Evolutionary conservation across 768 basidiomycete species (phyloP), one percentile per base, ranked within the genome.

Genomic region (Tubosaeta sp.): DNA sequence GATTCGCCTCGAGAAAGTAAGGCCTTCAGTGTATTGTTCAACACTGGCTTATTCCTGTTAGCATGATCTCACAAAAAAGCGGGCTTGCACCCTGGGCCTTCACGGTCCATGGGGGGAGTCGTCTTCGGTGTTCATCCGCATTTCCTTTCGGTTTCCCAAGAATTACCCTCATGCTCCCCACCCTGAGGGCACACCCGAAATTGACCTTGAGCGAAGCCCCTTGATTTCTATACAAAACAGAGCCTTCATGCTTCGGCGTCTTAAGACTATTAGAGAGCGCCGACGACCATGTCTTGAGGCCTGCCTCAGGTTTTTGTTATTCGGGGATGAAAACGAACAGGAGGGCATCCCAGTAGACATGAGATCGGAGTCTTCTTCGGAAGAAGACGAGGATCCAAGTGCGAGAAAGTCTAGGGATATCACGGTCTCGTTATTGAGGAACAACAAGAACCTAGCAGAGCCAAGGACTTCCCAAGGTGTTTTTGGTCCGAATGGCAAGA

Each of bases 91-190:
- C 2, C 75, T 96, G 42, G 89, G 91, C 4, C 72, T 97, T 38
- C 83, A 90, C 55, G 90, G 90, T 2, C 93, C 92, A 3, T 94
- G 93, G 93, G 91, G 89, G n/a, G 87, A 86, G 49, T 81, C 78
- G 0, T 86, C 84, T 11, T 86, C 84, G 18, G 87, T 87, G 7
- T 94, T 91, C 70, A 83, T 94, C 51, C 84, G 94, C 1, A 80
- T 95, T 24, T 86, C 89, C 1, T 94, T 96, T 71, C 84, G 81
- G 2, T 97, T 97, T 61, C 94, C 95, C 1, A 76, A 81, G 21
- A 80, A 81, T 38, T 98, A 98, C 62, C 87, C 90, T 0, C 75
- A 81, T 6, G 76, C 77, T 0, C 57, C 56, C 2, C 72, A 83
- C 59, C 88, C 90, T 1, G 74, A 79, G 10, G 81, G 85, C 18